Conservation (phyloP, 2,329 filamentous ascomycete genomes). For the Aschersonia sp. region DNA sequence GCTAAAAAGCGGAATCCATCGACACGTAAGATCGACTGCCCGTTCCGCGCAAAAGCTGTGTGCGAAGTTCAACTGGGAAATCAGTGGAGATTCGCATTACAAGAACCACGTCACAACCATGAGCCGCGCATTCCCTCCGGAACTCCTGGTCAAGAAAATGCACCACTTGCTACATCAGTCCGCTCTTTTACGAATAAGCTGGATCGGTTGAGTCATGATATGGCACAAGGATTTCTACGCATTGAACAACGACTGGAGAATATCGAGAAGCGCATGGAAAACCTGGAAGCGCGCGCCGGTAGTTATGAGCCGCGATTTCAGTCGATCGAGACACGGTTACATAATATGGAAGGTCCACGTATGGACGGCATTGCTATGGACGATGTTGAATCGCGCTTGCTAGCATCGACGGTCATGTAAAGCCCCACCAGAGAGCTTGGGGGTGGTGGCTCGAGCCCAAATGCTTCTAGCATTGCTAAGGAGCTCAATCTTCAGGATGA, state of each 20-base stretch:
- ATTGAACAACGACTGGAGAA: conserved; percentile 35
- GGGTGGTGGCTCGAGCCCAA: neutral
- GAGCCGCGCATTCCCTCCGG: conserved; percentile 41
- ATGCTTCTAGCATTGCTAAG: too few relatives aligned
- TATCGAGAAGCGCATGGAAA: conserved; percentile 40
- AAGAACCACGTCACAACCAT: conserved; percentile 46
- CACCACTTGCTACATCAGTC: conserved; percentile 41
- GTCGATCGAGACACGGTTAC: conserved; percentile 25
- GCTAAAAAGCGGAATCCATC: conserved; percentile 51
- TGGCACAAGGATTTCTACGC: conserved; percentile 35
- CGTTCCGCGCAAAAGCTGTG: conserved; percentile 48
- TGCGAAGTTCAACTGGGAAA: conserved; percentile 48
- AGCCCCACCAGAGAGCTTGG: neutral
- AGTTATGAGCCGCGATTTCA: conserved; percentile 30
- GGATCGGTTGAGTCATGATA: conserved; percentile 42
- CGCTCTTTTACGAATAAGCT: conserved; percentile 45
- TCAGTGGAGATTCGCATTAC: conserved; percentile 49
- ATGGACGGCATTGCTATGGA: conserved; percentile 30
- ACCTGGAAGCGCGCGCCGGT: conserved; percentile 31
- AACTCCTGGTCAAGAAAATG: conserved; percentile 40
- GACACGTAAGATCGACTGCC: conserved; percentile 49
- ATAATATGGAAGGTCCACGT: conserved; percentile 25
- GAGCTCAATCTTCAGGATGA: too few relatives aligned
- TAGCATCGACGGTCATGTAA: conserved; percentile 30
- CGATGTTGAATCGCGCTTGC: conserved; percentile 27